Evolutionary conservation across 106 monocot species (phyloP), one percentile per base, ranked within the genome.

Genomic region (Amphibolis antarctica): DNA sequence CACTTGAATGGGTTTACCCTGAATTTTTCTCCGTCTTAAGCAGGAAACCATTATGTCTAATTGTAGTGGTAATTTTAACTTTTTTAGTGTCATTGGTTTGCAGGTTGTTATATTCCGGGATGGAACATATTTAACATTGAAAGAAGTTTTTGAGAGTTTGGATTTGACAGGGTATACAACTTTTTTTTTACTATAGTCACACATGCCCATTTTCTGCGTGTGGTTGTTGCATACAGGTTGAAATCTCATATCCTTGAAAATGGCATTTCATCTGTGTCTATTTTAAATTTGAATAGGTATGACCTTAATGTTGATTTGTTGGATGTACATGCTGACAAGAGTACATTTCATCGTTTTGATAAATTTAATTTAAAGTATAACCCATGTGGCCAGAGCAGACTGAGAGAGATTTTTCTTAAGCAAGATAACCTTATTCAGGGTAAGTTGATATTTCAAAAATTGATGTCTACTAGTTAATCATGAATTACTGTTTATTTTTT

Each of bases 271-370:
- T 72, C 57, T 43, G 50, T 52, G 13, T 12, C 46, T 42, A 14
- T 28, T 22, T 54, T 65, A 68, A 66, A 50, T 53, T 56, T 43
- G 24, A 68, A 29, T 73, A 98, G 96, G 76, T 90, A 98, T 77
- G 96, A 98, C 51, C 77, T 98, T 7, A 98, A 90, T 79, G 96
- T 98, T 55, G 96, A 98, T 73, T 69, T 98, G 30, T 67, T 98
- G 69, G 96, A 98, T 83, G 96, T 98, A 23, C 96, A 98, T 77
- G 96, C 96, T 49, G 96, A 98, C 76, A 98, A 98, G 80, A 98
- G 96, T 63, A 98, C 96, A 28, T 98, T 98, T 72, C 96, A 98
- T 77, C 90, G 96, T 28, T 98, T 98, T 81, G 96, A 98, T 68
- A 98, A 90, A 59, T 98, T 98, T 68, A 98, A 98, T 72, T 76